These are phyloP conservation scores for Eucalyptus tenuipes DNA, from an alignment of 345 rosid genomes.

Conservation along the genomic window DNA sequence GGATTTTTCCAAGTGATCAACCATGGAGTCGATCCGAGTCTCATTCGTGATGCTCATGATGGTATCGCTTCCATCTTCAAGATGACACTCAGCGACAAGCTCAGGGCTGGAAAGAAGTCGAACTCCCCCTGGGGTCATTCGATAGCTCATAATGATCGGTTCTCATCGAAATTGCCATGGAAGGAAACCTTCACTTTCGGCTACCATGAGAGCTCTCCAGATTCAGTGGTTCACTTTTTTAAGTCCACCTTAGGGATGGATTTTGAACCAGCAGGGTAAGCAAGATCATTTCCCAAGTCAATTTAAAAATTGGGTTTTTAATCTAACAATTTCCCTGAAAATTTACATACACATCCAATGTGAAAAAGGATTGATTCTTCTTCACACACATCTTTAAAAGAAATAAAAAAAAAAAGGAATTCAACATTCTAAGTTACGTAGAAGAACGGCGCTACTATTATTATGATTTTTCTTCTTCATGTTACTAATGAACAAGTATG, in stretches of 20 bases:
- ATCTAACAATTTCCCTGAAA: background rate
- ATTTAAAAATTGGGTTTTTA: background rate
- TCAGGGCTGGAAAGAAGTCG: conserved; percentile 3
- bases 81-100: conserved; percentile 11
- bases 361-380: background rate
- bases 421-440: background rate
- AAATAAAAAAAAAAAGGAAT: background rate
- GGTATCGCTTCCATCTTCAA: conserved; percentile 19
- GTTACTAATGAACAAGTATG: background rate
- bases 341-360: background rate
- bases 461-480: background rate
- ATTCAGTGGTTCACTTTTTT: conserved; percentile 18
- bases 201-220: background rate
- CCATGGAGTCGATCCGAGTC: conserved; percentile 31
- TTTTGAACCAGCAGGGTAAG: conserved; percentile 27
- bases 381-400: background rate
- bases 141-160: conserved; percentile 30
- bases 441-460: background rate
- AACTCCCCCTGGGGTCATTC: conserved; percentile 30
- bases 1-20: conserved; percentile 62
- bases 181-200: conserved; percentile 47
- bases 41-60: conserved; percentile 17
- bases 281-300: background rate
- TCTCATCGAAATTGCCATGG: conserved; percentile 49
- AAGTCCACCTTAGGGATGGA: conserved; percentile 15